Percentiles rank a stretch among this genome's conserved stretches.
These are phyloP conservation scores for Penicillium mononematosum DNA, from an alignment of 495 filamentous ascomycete genomes.

Conservation along the genomic window DNA sequence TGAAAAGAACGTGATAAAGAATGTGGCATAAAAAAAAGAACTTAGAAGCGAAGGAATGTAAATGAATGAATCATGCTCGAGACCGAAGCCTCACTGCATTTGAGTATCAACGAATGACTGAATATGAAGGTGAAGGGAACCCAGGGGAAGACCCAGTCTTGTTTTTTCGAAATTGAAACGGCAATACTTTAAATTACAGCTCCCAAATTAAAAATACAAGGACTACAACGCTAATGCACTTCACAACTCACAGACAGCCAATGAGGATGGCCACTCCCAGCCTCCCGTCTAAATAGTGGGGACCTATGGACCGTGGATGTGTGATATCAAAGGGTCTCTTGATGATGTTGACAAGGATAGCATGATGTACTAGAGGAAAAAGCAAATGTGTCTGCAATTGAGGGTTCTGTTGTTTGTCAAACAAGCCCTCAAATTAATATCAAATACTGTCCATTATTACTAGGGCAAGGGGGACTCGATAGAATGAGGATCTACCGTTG, in stretches of 20 bases:
- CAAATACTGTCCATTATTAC: background rate
- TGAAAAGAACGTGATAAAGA: conserved; percentile 38
- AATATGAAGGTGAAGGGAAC: conserved; percentile 27
- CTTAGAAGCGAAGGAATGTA: conserved; percentile 28
- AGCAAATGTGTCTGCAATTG: background rate
- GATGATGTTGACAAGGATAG: background rate
- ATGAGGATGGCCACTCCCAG: background rate
- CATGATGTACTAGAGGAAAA: background rate
- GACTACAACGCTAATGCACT: background rate
- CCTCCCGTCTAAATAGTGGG: conserved; percentile 7
- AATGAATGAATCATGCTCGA: conserved; percentile 28
- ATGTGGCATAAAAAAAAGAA: conserved; percentile 34
- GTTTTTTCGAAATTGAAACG: conserved; percentile 7
- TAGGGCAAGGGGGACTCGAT: conserved; percentile 1
- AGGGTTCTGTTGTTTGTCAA: background rate
- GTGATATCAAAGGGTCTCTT: background rate
- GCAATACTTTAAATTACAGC: conserved; percentile 5
- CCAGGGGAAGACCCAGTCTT: conserved; percentile 8
- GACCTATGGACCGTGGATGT: conserved; percentile 1
- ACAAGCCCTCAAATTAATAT: background rate
- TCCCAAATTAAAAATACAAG: conserved; percentile 8
- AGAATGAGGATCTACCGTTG: conserved; percentile 8
- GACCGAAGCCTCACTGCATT: conserved; percentile 29
- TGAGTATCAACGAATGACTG: conserved; percentile 45
- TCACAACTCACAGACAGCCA: background rate